These are phyloP conservation scores for Alopecurus myosuroides DNA, from an alignment of 176 grass and related monocot species.

Conservation along the genomic window DNA sequence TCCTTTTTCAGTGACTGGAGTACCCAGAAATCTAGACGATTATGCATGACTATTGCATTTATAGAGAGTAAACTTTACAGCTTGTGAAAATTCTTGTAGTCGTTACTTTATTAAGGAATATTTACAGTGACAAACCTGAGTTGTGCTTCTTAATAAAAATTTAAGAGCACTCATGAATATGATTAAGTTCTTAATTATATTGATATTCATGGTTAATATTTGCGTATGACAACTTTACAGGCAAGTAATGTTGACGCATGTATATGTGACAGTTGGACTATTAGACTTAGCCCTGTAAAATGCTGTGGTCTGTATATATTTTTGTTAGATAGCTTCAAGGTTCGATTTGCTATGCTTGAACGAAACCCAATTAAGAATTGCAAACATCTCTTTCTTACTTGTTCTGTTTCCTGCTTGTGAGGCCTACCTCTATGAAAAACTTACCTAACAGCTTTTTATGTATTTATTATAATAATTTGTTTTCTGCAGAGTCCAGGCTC, in stretches of 20 bases:
- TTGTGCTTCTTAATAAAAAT: not conserved
- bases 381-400: not conserved
- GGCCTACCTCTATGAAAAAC: not conserved
- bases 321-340: not conserved
- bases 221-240: not conserved
- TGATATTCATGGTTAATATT: not conserved
- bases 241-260: not conserved
- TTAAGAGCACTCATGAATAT: not conserved
- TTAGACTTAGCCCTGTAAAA: not conserved
- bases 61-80: not conserved
- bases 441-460: not conserved
- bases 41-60: not conserved
- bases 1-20: not conserved
- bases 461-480: slow-evolving; percentile 25
- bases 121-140: not conserved
- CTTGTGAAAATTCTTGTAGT: not conserved
- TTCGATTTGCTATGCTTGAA: not conserved
- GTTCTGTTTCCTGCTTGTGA: not conserved
- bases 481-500: slow-evolving; percentile 53
- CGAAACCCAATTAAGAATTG: not conserved
- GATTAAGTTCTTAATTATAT: not conserved
- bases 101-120: not conserved
- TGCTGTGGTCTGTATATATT: not conserved
- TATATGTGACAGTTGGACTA: not conserved
- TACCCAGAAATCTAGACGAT: not conserved